Evolutionary conservation across 2,329 filamentous ascomycete genomes (phyloP).

Genomic region (Microdochium paspali): DNA sequence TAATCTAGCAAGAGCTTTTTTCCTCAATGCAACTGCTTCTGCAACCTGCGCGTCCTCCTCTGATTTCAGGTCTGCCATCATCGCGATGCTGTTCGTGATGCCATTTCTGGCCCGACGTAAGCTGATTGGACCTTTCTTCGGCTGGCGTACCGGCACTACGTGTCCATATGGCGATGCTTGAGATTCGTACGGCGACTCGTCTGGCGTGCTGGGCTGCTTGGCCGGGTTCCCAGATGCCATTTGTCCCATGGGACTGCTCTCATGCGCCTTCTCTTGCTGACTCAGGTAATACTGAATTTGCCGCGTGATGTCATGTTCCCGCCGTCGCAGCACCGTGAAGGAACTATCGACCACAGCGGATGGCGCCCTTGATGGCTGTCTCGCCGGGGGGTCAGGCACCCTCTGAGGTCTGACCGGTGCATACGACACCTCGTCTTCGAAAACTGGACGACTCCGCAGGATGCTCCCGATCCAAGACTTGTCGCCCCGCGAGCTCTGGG

Average conservation of each 20-base stretch:
- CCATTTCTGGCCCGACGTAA: conserved; percentile 56
- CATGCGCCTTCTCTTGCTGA: neutral
- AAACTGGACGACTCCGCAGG: neutral
- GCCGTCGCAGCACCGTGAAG: neutral
- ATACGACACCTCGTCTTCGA: neutral
- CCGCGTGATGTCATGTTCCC: neutral
- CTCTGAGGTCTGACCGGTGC: neutral
- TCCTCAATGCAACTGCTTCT: conserved; percentile 44
- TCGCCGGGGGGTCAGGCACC: neutral
- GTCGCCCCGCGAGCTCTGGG: neutral
- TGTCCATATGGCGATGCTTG: neutral
- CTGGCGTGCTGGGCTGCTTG: neutral
- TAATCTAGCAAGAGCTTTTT: conserved; percentile 48
- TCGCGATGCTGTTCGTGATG: conserved; percentile 52
- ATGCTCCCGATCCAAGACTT: neutral
- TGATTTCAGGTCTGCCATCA: conserved; percentile 54
- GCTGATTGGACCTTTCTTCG: conserved; percentile 40
- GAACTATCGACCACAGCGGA: neutral
- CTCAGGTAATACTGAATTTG: neutral
- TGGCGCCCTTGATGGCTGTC: neutral
- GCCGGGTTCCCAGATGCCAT: neutral
- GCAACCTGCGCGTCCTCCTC: conserved; percentile 58
- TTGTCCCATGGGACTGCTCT: neutral
- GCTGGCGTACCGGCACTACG: conserved; percentile 54
- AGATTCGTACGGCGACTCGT: neutral